Evolutionary conservation across 2,329 filamentous ascomycete genomes (phyloP).

Genomic region (Fusarium fujikuroi): DNA sequence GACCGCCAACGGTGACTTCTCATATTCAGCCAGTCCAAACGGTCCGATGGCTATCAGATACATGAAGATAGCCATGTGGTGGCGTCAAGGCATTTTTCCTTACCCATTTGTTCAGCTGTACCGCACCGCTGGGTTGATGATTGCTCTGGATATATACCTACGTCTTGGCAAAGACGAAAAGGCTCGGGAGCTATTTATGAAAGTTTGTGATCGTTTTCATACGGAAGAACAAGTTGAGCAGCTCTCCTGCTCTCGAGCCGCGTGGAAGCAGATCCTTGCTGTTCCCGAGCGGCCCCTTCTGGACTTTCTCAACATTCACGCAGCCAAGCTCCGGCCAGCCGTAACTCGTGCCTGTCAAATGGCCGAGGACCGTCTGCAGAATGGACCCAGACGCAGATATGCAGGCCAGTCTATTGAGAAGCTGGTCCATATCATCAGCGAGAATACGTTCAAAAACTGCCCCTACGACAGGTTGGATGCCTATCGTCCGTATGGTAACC

Average conservation of each 20-base stretch:
- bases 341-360: neutral
- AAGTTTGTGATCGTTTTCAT: neutral
- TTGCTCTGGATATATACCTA: slow-evolving; percentile 1
- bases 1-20: neutral
- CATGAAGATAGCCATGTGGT: slow-evolving; percentile 23
- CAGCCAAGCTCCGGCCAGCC: slow-evolving; percentile 8
- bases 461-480: neutral
- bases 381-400: neutral
- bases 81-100: slow-evolving; percentile 29
- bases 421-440: neutral
- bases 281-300: neutral
- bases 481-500: neutral
- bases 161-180: neutral
- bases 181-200: neutral
- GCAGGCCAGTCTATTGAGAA: neutral
- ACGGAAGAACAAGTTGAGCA: slow-evolving; percentile 2
- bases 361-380: neutral
- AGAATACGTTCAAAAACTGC: slow-evolving; percentile 5
- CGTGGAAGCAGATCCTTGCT: neutral
- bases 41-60: slow-evolving; percentile 14
- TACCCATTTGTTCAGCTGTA: slow-evolving; percentile 25
- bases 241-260: neutral
- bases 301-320: slow-evolving; percentile 4
- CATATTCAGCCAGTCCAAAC: slow-evolving; percentile 9
- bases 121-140: slow-evolving; percentile 25